These are phyloP conservation scores for Pseudogymnoascus sp. DNA, from an alignment of 2,329 filamentous ascomycete genomes.

Conservation along the genomic window DNA sequence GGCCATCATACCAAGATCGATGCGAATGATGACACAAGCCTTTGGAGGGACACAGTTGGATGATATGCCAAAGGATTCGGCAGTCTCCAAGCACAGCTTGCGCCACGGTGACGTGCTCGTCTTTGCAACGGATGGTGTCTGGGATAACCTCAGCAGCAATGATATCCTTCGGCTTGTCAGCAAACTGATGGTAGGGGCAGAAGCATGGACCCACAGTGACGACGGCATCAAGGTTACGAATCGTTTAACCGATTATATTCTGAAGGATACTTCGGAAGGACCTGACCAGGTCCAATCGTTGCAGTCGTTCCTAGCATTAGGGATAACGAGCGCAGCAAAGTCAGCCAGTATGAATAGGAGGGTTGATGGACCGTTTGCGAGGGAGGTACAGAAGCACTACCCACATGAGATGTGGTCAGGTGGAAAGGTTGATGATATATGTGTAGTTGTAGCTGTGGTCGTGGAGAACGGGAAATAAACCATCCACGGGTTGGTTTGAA, in stretches of 20 bases:
- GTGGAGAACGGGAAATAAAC: conserved; percentile 47
- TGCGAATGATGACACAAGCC: conserved; percentile 69
- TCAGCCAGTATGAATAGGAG: conserved; percentile 72
- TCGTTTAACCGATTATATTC: conserved; percentile 47
- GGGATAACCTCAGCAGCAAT: conserved; percentile 90
- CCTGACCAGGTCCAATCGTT: conserved; percentile 43
- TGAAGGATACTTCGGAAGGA: conserved; percentile 33
- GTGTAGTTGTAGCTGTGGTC: conserved; percentile 71
- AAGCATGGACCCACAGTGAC: conserved; percentile 63
- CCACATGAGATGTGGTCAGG: conserved; percentile 82
- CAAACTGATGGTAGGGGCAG: conserved; percentile 61
- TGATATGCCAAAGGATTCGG: conserved; percentile 77
- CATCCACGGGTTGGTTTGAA: conserved; percentile 4
- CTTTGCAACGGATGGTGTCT: conserved; percentile 89
- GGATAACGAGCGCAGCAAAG: conserved; percentile 77
- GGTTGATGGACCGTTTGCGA: conserved; percentile 86
- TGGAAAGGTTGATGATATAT: conserved; percentile 94
- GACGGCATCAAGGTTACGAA: conserved; percentile 55
- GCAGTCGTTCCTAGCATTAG: conserved; percentile 69
- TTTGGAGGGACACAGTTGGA: conserved; percentile 77
- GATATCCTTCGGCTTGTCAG: conserved; percentile 78
- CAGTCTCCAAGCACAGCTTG: conserved; percentile 65
- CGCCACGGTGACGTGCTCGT: conserved; percentile 90
- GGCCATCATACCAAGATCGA: conserved; percentile 72
- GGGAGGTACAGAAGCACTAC: conserved; percentile 81